Evolutionary conservation across 805 yeast species (phyloP).

Genomic region (Ogataea henricii): DNA sequence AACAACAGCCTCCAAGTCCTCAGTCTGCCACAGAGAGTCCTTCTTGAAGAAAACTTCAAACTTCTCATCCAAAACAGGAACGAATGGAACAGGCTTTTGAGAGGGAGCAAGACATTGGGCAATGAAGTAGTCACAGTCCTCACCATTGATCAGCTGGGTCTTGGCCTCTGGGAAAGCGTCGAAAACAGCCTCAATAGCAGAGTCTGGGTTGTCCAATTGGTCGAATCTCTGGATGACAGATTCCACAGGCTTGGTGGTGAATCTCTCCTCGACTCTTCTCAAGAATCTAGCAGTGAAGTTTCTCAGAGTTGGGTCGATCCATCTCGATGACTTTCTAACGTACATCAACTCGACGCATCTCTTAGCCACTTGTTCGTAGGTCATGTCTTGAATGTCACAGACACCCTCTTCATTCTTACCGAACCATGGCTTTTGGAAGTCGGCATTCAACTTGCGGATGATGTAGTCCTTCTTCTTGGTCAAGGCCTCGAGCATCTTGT

Average conservation of each 20-base stretch:
- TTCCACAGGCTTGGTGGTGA: slow-evolving; percentile 55
- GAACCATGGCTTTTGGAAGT: slow-evolving; percentile 98
- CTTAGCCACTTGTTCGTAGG: slow-evolving; percentile 85
- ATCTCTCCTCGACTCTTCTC: slow-evolving; percentile 97
- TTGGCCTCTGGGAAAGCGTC: slow-evolving; percentile 71
- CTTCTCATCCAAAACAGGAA: slow-evolving; percentile 91
- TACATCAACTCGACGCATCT: slow-evolving; percentile 88
- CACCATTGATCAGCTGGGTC: slow-evolving; percentile 86
- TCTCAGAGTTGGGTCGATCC: slow-evolving; percentile 88
- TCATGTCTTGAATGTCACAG: slow-evolving; percentile 93
- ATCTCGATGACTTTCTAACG: slow-evolving; percentile 72
- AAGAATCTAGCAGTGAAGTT: slow-evolving; percentile 83
- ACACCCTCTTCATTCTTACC: slow-evolving; percentile 75
- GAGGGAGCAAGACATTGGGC: slow-evolving; percentile 76
- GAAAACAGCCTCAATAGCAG: slow-evolving; percentile 60
- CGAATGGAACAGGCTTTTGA: slow-evolving; percentile 98
- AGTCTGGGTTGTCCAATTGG: slow-evolving; percentile 69
- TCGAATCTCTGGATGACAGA: slow-evolving; percentile 76
- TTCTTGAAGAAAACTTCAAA: slow-evolving; percentile 97
- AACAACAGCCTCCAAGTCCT: slow-evolving; percentile 93
- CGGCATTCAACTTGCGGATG: slow-evolving; percentile 83
- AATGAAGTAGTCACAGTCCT: slow-evolving; percentile 92
- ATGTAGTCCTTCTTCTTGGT: slow-evolving; percentile 83
- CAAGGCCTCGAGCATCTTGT: slow-evolving; percentile 79
- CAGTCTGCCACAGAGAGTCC: slow-evolving; percentile 99